Base-by-base conservation (phyloP, 2,329 filamentous ascomycete genomes). In the Ophiocordyceps unilateralis region DNA sequence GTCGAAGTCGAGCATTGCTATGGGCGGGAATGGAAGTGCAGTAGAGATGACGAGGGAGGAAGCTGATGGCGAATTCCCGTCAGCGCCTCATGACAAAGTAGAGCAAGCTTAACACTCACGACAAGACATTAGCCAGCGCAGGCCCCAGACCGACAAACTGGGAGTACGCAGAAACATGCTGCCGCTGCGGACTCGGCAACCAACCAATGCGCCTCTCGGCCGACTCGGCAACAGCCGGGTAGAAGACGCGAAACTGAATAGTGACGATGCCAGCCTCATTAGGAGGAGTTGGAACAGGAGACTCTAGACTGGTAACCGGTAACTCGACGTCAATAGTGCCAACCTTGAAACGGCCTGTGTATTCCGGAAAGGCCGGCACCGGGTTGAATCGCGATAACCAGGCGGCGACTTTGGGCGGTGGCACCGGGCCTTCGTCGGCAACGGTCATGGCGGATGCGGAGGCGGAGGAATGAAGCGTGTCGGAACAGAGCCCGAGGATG, bases 251-350 rank as follows among this genome's bases (percentile, higher is more conserved):
- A 58, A 85, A 91, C 44, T 83, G 79, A 22, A 93, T 68, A 1
- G 86, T 93, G 19, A 76, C 66, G 39, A 88, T 76, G 39, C 68
- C 66, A 44, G 62, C 60, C 5, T 75, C 69, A 41, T 70, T 67
- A 8, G 20, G 5, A n/a, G 36, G 36, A 7, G 68, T 64, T 6
- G 75, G 73, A 8, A 66, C 59, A 4, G 69, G 63, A 20, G 70
- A 66, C 0, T 68, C 57, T 6, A 80, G 63, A 40, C 76, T 69
- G 23, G 70, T 66, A 10, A 81, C 68, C 38, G 85, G 82, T 15
- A 93, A 74, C 63, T 93, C 86, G 49, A 89, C 69, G 53, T 93
- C 85, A 50, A 85, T 67, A 2, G 81, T 84, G 48, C 84, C 85
- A 45, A 91, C 84, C 52, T 77, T 76, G 65, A 85, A 79, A 0